Evolutionary conservation across 805 yeast species (phyloP), one percentile per base, ranked within the genome.

Genomic region (Spathaspora sp.): DNA sequence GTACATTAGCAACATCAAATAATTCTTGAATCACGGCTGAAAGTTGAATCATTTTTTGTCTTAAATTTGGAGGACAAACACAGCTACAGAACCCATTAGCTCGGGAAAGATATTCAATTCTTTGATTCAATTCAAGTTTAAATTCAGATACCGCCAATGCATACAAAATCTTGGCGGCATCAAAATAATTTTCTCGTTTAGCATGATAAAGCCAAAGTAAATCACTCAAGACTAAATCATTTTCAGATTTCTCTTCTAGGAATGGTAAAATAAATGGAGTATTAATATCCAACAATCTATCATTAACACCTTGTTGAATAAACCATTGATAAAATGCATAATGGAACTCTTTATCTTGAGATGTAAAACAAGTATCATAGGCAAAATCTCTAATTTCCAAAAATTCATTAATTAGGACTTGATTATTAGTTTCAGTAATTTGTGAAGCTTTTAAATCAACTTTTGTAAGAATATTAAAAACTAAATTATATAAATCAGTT

Each of bases 51-150:
- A 90, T 85, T 54, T 84, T 83, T 60, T 88, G 96, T 58, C 93
- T 79, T 61, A 85, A 77, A 52, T 78, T 80, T 29, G 93, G 89
- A 23, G 93, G 87, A 55, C 91, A 83, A 44, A 80, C 83, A 66
- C 96, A 87, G 63, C 89, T 89, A 66, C 96, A 87, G 72, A 89
- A 91, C 2, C 97, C 97, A 66, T 87, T 87, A 1, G 97, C 97
- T 58, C 97, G 80, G 1, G 97, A 89, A 50, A 94, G 74, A 64
- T 80, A 90, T 67, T 92, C 97, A 44, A 93, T 86, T 64, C 99
- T 80, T 60, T 86, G 85, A 39, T 80, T 77, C 52, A 93, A 76
- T 38, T 79, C 71, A 47, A 93, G 74, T 10, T 79, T 78, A 65
- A 90, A 89, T 49, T 83, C 85, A 16, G 96, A 86, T 18, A 83